Conservation (phyloP, 257 asterid species). For the Solanum megistacrolobum region DNA sequence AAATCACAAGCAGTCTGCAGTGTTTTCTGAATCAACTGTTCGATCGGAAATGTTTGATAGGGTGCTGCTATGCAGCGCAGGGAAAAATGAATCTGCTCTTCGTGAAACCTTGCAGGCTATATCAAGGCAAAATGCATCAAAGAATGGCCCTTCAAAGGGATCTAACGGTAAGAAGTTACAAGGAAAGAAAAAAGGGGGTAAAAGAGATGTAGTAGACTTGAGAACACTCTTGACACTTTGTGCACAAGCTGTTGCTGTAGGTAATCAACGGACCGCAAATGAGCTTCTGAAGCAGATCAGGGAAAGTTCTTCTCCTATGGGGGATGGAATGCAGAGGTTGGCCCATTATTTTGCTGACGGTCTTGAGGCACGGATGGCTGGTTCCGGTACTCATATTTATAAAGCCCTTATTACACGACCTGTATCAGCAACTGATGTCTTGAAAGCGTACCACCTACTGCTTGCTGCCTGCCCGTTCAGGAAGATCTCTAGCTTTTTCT, state of each 20-base stretch:
- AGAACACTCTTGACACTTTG: not conserved
- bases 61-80: not conserved
- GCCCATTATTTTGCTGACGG: constrained; percentile 1
- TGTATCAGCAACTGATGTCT: not conserved
- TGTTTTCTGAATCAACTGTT: constrained; percentile 1
- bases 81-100: constrained; percentile 2
- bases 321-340: constrained; percentile 6
- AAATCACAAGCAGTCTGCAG: not conserved
- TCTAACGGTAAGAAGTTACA: not conserved
- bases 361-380: constrained; percentile 9
- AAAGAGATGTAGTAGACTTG: constrained; percentile 2
- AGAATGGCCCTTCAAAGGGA: not conserved
- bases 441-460: not conserved
- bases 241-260: constrained; percentile 3
- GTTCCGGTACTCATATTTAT: constrained; percentile 1
- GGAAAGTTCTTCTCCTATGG: not conserved
- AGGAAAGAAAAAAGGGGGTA: not conserved
- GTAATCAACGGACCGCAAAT: not conserved
- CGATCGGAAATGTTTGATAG: not conserved
- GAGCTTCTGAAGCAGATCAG: constrained; percentile 3
- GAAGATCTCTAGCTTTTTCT: not conserved
- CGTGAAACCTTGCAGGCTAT: not conserved
- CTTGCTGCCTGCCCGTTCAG: constrained; percentile 4
- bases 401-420: not conserved
- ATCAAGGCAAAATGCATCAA: not conserved